These are phyloP conservation scores for Lepiota venenata DNA, from an alignment of 768 basidiomycete genomes.

Conservation along the genomic window DNA sequence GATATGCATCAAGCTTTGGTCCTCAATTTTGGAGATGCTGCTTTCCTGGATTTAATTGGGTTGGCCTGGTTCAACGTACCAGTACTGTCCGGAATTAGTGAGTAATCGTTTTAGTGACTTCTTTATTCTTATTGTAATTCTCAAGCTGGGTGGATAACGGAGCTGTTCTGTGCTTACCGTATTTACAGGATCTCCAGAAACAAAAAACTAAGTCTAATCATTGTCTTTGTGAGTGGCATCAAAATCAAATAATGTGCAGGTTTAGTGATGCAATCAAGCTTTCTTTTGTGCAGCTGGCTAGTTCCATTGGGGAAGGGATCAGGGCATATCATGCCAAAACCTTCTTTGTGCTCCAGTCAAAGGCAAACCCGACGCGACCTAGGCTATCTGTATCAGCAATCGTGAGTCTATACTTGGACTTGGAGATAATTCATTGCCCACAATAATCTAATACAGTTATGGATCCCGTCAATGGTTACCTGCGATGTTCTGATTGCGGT, in stretches of 20 bases:
- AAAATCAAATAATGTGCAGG: background rate
- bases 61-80: constrained; percentile 1
- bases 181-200: background rate
- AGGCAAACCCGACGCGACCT: background rate
- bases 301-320: background rate
- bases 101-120: background rate
- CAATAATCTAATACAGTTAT: background rate
- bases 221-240: background rate
- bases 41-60: background rate
- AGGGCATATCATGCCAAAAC: background rate
- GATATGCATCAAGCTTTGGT: background rate
- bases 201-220: background rate
- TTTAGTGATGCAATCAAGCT: background rate
- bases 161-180: constrained; percentile 3
- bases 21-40: constrained; percentile 1
- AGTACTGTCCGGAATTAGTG: constrained; percentile 1
- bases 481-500: constrained; percentile 4
- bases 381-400: background rate
- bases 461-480: background rate
- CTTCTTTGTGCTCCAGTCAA: background rate
- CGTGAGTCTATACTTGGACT: background rate
- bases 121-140: background rate
- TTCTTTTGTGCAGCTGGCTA: background rate
- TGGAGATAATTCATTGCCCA: too few species aligned
- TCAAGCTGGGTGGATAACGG: constrained; percentile 6